These are phyloP conservation scores for Colletotrichum cordylinicola DNA, from an alignment of 2,329 filamentous ascomycete species.

Conservation along the genomic window DNA sequence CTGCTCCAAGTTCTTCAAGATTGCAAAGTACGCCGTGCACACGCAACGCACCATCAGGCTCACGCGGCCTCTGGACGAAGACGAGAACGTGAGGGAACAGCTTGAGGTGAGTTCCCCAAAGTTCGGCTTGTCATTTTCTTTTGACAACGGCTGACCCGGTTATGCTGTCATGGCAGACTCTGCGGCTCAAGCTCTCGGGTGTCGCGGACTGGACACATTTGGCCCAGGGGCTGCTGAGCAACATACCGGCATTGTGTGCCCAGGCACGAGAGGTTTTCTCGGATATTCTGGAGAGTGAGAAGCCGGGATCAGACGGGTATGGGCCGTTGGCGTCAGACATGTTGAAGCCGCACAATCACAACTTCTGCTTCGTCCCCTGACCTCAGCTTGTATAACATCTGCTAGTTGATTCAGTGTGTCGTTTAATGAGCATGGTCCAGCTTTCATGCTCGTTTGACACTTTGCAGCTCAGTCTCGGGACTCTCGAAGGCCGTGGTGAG, in stretches of 20 bases:
- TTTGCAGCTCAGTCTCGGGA: not conserved
- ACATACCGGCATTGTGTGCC: not conserved
- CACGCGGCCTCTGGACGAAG: not conserved
- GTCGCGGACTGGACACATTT: constrained; percentile 16
- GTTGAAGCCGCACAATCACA: constrained; percentile 3
- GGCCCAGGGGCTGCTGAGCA: constrained; percentile 9
- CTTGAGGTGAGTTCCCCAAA: not conserved
- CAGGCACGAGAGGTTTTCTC: not conserved
- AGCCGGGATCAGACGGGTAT: not conserved
- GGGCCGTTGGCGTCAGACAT: not conserved
- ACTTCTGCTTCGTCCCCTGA: not conserved
- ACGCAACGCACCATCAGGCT: not conserved
- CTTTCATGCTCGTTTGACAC: not conserved
- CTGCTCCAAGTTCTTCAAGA: constrained; percentile 13
- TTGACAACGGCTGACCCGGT: not conserved
- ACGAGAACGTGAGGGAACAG: constrained; percentile 2
- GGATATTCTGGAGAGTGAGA: not conserved
- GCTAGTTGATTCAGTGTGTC: not conserved
- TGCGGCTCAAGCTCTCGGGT: constrained; percentile 2
- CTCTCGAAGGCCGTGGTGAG: not conserved
- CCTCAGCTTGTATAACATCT: not conserved
- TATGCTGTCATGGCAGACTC: not conserved
- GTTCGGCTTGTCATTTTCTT: not conserved
- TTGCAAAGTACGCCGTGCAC: constrained; percentile 12
- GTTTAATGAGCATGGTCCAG: not conserved